Conservation (phyloP, 768 basidiomycete genomes). For the Mycena rosella region DNA sequence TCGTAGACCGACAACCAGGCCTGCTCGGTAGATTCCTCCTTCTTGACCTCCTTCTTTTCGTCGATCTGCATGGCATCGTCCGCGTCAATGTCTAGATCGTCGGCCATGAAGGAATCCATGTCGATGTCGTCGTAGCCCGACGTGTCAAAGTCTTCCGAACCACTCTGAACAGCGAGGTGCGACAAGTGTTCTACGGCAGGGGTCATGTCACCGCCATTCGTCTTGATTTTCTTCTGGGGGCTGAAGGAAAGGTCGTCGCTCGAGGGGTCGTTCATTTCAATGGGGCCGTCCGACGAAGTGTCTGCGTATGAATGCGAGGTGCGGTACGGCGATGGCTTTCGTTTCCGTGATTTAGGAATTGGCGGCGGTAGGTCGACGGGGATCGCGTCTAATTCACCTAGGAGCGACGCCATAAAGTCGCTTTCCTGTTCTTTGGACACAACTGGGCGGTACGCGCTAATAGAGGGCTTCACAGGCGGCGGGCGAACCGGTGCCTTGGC, state of each 20-base stretch:
- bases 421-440: slow-evolving; percentile 85
- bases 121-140: slow-evolving; percentile 67
- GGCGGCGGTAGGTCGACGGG: slow-evolving; percentile 50
- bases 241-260: slow-evolving; percentile 76
- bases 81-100: slow-evolving; percentile 64
- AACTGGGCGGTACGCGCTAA: slow-evolving; percentile 84
- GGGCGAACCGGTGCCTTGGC: slow-evolving; percentile 54
- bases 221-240: slow-evolving; percentile 75
- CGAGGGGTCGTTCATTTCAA: slow-evolving; percentile 53
- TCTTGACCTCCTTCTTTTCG: slow-evolving; percentile 54
- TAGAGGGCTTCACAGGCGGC: slow-evolving; percentile 66
- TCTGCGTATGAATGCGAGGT: slow-evolving; percentile 51
- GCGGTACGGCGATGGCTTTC: slow-evolving; percentile 69
- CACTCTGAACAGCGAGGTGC: slow-evolving; percentile 69
- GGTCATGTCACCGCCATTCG: slow-evolving; percentile 57
- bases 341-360: slow-evolving; percentile 64
- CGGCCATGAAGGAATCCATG: slow-evolving; percentile 71
- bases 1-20: slow-evolving; percentile 85
- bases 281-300: slow-evolving; percentile 62
- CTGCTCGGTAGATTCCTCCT: slow-evolving; percentile 62
- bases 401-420: slow-evolving; percentile 88
- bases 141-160: slow-evolving; percentile 58
- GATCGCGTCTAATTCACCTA: slow-evolving; percentile 76
- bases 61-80: slow-evolving; percentile 42
- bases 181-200: slow-evolving; percentile 72